Base-by-base conservation (phyloP, 768 basidiomycete species). In the Clitopilus passeckerianus region DNA sequence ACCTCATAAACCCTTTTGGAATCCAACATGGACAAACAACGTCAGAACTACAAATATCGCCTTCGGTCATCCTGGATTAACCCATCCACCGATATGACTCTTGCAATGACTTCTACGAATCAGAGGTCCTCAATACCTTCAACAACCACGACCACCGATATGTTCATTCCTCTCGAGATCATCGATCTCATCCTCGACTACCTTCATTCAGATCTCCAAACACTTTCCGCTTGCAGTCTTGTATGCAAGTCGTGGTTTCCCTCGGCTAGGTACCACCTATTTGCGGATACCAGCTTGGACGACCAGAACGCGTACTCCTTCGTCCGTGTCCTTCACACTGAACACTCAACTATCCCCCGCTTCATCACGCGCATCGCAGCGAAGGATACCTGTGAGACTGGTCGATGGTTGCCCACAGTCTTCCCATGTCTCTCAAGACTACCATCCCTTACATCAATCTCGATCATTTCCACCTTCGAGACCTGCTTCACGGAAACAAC, bases 161-260 rank as follows among this genome's bases (percentile, higher is more conserved):
- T 30, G 34, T 64, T 6, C 60, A 60, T 55, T 18, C 65, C 61
- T 6, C 33, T 34, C 16, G 67, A 70, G 54, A 54, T 68, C 24
- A 35, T 62, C 43, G 67, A 70, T 27, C 16, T 59, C 5, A 58
- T 67, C 46, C 58, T 68, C 34, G 64, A 64, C 24, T 62, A 65
- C 33, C 44, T 65, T 14, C 60, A 58, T 30, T 60, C 60, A 27
- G 61, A 66, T 50, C 23, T 5, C 9, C 4, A 15, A 15, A 53
- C 63, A 12, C 66, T 68, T 12, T 56, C 59, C 8, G 34, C 58
- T 2, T 67, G 66, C 60, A 65, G 64, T 18, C 54, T 66, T 18
- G 67, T 64, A 16, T 70, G 65, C 61, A 61, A 59, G 33, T 53
- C 59, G 5, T 70, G 67, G 67, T 50, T 65, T 22, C 61, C 59